A percentile compares a stretch with the other conserved stretches of the same genome.
Conservation (phyloP, 169 alveolate species). For the Plasmodium vivax region DNA sequence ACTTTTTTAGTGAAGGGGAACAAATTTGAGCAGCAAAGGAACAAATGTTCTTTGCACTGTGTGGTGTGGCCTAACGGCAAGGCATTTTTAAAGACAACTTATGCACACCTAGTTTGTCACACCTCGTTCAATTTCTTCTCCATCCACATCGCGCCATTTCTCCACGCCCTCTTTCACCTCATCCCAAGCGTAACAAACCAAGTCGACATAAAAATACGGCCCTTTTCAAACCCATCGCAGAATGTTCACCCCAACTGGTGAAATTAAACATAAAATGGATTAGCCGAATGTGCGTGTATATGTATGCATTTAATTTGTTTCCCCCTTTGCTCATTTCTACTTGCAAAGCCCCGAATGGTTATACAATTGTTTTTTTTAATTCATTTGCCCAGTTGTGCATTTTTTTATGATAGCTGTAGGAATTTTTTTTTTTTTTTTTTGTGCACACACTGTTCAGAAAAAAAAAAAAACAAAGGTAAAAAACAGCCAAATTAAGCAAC, state of each 20-base stretch:
- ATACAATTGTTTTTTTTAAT: not conserved
- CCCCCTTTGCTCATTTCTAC: not conserved
- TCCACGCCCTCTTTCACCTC: not conserved
- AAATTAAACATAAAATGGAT: not conserved
- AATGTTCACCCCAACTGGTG: not conserved
- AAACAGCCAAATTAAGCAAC: not conserved
- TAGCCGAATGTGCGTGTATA: not conserved
- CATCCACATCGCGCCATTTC: not conserved
- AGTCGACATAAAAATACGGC: not conserved
- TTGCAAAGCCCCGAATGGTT: not conserved
- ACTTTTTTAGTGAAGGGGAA: not conserved
- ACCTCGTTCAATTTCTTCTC: not conserved
- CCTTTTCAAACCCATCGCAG: not conserved
- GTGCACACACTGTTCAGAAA: constrained; percentile 36
- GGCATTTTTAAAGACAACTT: not conserved
- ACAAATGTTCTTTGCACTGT: not conserved
- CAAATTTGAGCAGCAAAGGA: not conserved
- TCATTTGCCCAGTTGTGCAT: not conserved
- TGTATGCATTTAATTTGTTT: not conserved
- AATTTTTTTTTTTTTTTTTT: constrained; percentile 19
- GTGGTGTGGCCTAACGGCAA: not conserved
- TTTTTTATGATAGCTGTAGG: not conserved
- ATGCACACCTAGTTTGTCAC: not conserved
- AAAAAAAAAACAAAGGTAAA: constrained; percentile 21
- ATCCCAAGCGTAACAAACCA: not conserved